These are phyloP conservation scores for Oehlia diaphana DNA, from an alignment of 192 early-diverging fungal species.

Conservation along the genomic window DNA sequence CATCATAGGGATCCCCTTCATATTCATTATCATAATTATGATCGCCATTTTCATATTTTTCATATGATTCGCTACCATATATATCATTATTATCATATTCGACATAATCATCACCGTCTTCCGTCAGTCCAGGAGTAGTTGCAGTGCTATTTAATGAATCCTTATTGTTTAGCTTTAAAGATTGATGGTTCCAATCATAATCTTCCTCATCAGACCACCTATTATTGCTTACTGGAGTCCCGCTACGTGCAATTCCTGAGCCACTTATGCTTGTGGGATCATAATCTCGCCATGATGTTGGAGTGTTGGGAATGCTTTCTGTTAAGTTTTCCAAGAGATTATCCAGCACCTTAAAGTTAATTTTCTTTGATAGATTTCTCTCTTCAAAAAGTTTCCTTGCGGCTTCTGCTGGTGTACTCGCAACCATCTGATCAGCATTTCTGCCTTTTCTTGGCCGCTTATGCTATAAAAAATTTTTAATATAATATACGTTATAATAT, in stretches of 20 bases:
- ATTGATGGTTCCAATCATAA: neutral
- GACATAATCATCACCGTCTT: neutral
- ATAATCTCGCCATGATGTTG: constrained; percentile 38
- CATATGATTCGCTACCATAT: no score
- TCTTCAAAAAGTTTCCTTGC: constrained; percentile 69
- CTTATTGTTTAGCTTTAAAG: constrained; percentile 49
- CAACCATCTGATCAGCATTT: constrained; percentile 33
- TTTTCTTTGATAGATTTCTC: constrained; percentile 85
- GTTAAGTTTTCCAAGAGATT: constrained; percentile 60
- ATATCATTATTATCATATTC: neutral
- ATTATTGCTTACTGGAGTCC: neutral
- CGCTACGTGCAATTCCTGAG: constrained; percentile 23
- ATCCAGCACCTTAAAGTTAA: constrained; percentile 83
- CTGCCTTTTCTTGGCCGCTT: constrained; percentile 43
- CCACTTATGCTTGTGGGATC: constrained; percentile 31
- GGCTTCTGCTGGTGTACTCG: constrained; percentile 74
- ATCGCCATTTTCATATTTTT: no score
- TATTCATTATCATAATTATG: neutral
- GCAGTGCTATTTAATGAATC: neutral
- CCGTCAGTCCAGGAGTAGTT: neutral
- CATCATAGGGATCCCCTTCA: neutral
- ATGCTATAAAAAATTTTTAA: constrained; percentile 10
- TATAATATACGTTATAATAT: neutral
- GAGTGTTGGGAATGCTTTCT: constrained; percentile 31
- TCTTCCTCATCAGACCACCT: neutral